Evolutionary conservation across 441 rosid species (phyloP).

Genomic region (Gossypium laxum): DNA sequence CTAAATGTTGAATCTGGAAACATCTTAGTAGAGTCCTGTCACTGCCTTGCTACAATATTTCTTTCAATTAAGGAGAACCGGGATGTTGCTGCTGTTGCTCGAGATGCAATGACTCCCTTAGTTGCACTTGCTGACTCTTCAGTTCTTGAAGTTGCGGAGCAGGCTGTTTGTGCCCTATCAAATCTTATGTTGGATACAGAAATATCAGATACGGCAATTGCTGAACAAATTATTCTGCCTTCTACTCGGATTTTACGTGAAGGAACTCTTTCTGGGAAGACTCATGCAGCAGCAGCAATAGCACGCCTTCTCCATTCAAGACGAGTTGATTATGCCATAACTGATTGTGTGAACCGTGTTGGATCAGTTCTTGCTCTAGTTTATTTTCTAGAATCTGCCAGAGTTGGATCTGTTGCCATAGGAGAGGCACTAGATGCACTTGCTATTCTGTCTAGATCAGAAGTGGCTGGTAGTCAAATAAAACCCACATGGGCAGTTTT

Average conservation of each 20-base stretch:
- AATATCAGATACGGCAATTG: constrained; percentile 59
- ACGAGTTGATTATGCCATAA: constrained; percentile 51
- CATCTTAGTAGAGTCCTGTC: constrained; percentile 65
- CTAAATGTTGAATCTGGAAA: constrained; percentile 67
- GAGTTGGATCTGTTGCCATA: constrained; percentile 51
- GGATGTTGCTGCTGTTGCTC: constrained; percentile 81
- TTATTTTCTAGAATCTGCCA: constrained; percentile 76
- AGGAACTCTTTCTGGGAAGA: constrained; percentile 83
- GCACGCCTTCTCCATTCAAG: constrained; percentile 73
- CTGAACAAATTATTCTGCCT: constrained; percentile 80
- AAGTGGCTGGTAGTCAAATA: constrained; percentile 39
- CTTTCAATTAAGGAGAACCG: constrained; percentile 84
- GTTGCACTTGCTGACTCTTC: constrained; percentile 66
- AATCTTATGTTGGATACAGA: constrained; percentile 90
- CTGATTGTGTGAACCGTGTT: constrained; percentile 81
- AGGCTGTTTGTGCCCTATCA: constrained; percentile 84
- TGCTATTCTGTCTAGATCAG: constrained; percentile 74
- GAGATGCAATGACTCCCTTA: constrained; percentile 65
- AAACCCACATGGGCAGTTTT: constrained; percentile 95
- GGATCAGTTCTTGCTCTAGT: constrained; percentile 94
- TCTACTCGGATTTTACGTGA: constrained; percentile 84
- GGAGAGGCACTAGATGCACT: constrained; percentile 91
- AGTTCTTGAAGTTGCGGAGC: constrained; percentile 84
- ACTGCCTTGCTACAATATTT: constrained; percentile 81
- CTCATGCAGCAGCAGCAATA: constrained; percentile 96